Evolutionary conservation across 2,329 filamentous ascomycete genomes (phyloP).

Genomic region (Fusarium heterosporum): DNA sequence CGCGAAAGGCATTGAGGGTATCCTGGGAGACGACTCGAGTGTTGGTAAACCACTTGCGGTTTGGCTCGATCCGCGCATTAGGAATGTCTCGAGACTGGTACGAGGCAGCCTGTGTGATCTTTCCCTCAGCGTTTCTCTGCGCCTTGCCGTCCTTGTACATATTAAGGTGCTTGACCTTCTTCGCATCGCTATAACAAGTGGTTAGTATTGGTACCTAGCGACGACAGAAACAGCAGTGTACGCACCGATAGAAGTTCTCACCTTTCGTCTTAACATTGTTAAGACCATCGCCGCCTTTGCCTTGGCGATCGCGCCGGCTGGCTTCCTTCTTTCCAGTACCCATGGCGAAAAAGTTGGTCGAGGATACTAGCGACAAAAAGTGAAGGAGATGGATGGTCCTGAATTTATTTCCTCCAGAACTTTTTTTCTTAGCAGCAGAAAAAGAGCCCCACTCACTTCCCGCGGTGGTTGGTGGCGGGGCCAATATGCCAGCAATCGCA

Average conservation of each 20-base stretch:
- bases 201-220: slow-evolving; percentile 12
- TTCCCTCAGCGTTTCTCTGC: slow-evolving; percentile 82
- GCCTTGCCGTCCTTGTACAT: slow-evolving; percentile 91
- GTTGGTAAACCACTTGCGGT: slow-evolving; percentile 98
- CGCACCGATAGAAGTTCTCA: slow-evolving; percentile 95
- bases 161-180: slow-evolving; percentile 89
- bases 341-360: slow-evolving; percentile 64
- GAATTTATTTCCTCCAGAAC: slow-evolving; percentile 45
- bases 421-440: slow-evolving; percentile 44
- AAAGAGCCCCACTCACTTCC: slow-evolving; percentile 42
- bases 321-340: slow-evolving; percentile 94
- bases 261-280: slow-evolving; percentile 92
- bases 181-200: slow-evolving; percentile 66
- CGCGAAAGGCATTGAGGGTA: slow-evolving; percentile 85
- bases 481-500: not conserved
- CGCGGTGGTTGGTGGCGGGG: slow-evolving; percentile 43
- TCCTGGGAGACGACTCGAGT: slow-evolving; percentile 91
- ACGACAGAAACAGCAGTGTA: slow-evolving; percentile 1
- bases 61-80: slow-evolving; percentile 89
- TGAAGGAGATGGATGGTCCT: slow-evolving; percentile 36
- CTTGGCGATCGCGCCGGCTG: slow-evolving; percentile 83
- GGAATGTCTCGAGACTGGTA: slow-evolving; percentile 88
- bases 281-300: slow-evolving; percentile 87
- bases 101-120: slow-evolving; percentile 84
- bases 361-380: slow-evolving; percentile 37